phyloP scores from a whole-genome alignment of 805 yeast genomes.

The Wickerhamomyces bisporus region DNA sequence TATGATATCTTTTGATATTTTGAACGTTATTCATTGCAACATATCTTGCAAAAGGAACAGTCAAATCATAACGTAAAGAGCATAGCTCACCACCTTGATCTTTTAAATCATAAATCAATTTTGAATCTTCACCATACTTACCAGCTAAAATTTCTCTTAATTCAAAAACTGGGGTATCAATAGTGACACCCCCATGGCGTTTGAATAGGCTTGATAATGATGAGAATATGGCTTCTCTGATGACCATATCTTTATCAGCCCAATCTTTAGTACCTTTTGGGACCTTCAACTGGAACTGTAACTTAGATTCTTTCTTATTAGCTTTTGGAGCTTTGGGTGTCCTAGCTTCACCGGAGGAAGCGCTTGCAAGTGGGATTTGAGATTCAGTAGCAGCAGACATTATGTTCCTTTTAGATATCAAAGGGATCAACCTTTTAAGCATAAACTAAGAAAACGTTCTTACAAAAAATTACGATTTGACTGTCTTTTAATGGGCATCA shows the following conservation, averaged over 20 bases:
- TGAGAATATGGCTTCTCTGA: slow-evolving; percentile 81
- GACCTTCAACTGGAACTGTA: slow-evolving; percentile 76
- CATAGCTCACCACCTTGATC: slow-evolving; percentile 99
- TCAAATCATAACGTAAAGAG: slow-evolving; percentile 90
- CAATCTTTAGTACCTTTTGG: slow-evolving; percentile 98
- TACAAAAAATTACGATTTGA: too few species aligned
- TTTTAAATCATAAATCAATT: slow-evolving; percentile 89
- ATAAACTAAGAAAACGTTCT: neutral
- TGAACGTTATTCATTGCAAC: slow-evolving; percentile 94
- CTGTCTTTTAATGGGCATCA: too few species aligned
- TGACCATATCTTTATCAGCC: slow-evolving; percentile 97
- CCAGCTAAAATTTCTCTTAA: slow-evolving; percentile 93
- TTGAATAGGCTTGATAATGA: slow-evolving; percentile 73
- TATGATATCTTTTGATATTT: slow-evolving; percentile 88
- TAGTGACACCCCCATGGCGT: slow-evolving; percentile 96
- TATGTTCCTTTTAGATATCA: slow-evolving; percentile 2
- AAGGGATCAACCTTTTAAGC: slow-evolving; percentile 2
- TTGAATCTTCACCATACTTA: slow-evolving; percentile 97
- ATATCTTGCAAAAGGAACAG: slow-evolving; percentile 97
- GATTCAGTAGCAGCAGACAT: slow-evolving; percentile 1
- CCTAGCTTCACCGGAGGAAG: slow-evolving; percentile 5
- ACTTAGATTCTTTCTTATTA: slow-evolving; percentile 35
- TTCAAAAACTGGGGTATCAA: slow-evolving; percentile 98
- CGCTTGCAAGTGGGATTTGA: slow-evolving; percentile 1
- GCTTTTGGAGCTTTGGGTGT: slow-evolving; percentile 4